phyloP scores from a whole-genome alignment of 257 asterid species.

The Linderniella brevidens region DNA sequence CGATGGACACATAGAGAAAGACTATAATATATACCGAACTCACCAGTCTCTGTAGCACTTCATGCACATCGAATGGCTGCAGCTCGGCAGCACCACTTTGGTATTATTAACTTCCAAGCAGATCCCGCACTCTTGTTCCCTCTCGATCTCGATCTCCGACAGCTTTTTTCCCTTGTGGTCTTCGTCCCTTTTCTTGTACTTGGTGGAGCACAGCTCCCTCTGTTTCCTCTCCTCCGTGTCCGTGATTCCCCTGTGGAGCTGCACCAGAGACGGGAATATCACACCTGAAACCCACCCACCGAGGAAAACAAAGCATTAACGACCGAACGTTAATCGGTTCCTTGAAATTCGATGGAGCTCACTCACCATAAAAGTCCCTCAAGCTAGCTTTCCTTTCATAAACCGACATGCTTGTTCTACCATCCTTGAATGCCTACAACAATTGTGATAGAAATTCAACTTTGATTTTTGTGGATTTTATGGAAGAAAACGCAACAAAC shows the following conservation, averaged over 20 bases:
- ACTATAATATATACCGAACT: background rate
- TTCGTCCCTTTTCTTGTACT: conserved; percentile 39
- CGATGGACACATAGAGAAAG: background rate
- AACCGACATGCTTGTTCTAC: conserved; percentile 61
- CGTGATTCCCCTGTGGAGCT: conserved; percentile 61
- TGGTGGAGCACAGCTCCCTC: conserved; percentile 40
- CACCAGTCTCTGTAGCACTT: conserved; percentile 73
- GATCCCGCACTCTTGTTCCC: conserved; percentile 93
- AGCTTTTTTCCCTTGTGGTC: conserved; percentile 47
- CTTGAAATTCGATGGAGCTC: no score
- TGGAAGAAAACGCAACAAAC: conserved; percentile 14
- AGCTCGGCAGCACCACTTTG: conserved; percentile 71
- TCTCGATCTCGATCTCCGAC: conserved; percentile 70
- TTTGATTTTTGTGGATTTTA: background rate
- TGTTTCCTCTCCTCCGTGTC: conserved; percentile 84
- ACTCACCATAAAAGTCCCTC: conserved; percentile 79
- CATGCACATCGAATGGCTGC: conserved; percentile 77
- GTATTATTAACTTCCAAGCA: conserved; percentile 73
- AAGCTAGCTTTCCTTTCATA: conserved; percentile 74
- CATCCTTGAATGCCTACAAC: conserved; percentile 72
- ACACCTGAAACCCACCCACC: conserved; percentile 29
- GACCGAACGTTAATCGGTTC: background rate
- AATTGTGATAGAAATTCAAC: no score
- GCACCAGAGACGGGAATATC: conserved; percentile 80
- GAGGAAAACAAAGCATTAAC: background rate